Evolutionary conservation across 148 eudicot species (phyloP).

Genomic region (Drosera capensis): DNA sequence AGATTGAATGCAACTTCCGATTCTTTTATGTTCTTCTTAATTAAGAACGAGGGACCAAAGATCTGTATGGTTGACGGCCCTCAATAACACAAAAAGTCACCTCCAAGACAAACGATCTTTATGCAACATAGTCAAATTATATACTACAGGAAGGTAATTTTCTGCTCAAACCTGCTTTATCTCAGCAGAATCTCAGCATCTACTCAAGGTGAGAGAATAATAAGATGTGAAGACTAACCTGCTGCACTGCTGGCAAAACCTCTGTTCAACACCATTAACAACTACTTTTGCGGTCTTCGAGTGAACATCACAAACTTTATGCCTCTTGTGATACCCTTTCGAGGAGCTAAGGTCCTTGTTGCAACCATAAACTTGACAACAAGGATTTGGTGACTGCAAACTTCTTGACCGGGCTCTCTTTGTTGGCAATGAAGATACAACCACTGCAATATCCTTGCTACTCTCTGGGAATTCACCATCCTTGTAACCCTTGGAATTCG

Average conservation of each 20-base stretch:
- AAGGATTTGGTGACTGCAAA: constrained; percentile 7
- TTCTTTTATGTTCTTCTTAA: no score
- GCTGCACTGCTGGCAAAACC: constrained; percentile 53
- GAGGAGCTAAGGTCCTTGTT: constrained; percentile 26
- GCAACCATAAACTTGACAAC: constrained; percentile 37
- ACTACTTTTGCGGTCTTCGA: constrained; percentile 27
- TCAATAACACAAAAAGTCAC: no score
- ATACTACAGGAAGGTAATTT: neutral
- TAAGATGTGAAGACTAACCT: constrained; percentile 15
- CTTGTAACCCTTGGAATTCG: constrained; percentile 8
- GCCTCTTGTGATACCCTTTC: constrained; percentile 34
- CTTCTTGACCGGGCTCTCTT: constrained; percentile 19
- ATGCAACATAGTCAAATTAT: neutral
- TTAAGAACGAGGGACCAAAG: no score
- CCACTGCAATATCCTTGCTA: constrained; percentile 1
- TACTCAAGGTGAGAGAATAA: neutral
- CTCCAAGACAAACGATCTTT: neutral
- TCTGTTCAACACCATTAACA: constrained; percentile 32
- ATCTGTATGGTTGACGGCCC: no score
- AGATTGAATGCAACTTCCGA: no score
- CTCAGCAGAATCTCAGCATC: neutral
- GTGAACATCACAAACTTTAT: constrained; percentile 38
- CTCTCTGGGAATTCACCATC: constrained; percentile 3
- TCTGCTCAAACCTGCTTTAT: neutral
- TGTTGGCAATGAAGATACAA: constrained; percentile 8